phyloP scores from a whole-genome alignment of 73 alveolate genomes.

The Paraurostyla sp. region DNA sequence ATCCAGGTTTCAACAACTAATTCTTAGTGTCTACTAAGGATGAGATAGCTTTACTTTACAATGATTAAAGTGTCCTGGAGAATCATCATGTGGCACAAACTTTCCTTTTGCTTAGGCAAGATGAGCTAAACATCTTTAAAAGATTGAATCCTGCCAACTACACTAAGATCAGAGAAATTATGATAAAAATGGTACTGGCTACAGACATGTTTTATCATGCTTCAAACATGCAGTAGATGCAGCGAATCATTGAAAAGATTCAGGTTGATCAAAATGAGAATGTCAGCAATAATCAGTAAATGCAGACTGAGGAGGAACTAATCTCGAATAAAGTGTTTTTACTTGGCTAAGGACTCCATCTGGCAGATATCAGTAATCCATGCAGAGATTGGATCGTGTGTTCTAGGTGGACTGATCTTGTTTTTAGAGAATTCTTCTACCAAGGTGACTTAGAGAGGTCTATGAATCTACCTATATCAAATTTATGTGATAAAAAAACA shows the following conservation, averaged over 20 bases:
- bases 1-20: slow-evolving; percentile 80
- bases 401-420: slow-evolving; percentile 56
- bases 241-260: slow-evolving; percentile 31
- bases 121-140: slow-evolving; percentile 76
- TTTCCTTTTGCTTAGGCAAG: slow-evolving; percentile 73
- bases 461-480: slow-evolving; percentile 33
- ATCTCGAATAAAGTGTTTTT: slow-evolving; percentile 10
- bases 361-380: slow-evolving; percentile 69
- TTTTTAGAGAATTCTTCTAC: slow-evolving; percentile 67
- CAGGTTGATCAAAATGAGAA: background rate
- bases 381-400: slow-evolving; percentile 57
- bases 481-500: slow-evolving; percentile 49
- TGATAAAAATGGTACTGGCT: slow-evolving; percentile 87
- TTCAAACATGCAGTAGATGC: slow-evolving; percentile 8
- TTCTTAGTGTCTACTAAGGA: slow-evolving; percentile 63
- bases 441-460: slow-evolving; percentile 69
- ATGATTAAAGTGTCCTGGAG: slow-evolving; percentile 81
- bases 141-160: slow-evolving; percentile 71
- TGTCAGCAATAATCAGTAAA: background rate
- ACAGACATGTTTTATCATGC: slow-evolving; percentile 91
- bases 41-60: slow-evolving; percentile 74
- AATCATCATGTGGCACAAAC: slow-evolving; percentile 75
- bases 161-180: slow-evolving; percentile 79
- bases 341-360: slow-evolving; percentile 49
- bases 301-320: background rate